Conservation (phyloP, 345 rosid species). For the Psidium guajava region DNA sequence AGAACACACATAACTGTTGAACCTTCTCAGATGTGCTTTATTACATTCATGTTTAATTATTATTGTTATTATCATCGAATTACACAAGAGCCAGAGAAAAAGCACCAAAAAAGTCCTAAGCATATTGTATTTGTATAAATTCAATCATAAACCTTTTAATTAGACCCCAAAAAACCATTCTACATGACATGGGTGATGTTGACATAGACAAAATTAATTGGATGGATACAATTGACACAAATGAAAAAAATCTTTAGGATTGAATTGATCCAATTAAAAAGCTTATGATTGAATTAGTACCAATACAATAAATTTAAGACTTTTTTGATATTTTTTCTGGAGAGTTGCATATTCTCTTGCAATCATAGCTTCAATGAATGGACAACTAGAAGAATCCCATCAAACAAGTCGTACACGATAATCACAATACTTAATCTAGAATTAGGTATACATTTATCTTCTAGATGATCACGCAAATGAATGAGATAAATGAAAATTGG, state of each 20-base stretch:
- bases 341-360: neutral
- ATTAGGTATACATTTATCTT: neutral
- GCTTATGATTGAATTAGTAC: too few species aligned
- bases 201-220: too few species aligned
- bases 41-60: neutral
- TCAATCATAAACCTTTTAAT: too few species aligned
- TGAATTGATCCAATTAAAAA: too few species aligned
- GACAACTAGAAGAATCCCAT: neutral
- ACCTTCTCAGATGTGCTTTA: neutral
- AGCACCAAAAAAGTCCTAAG: too few species aligned
- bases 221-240: too few species aligned
- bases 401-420: neutral
- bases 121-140: too few species aligned
- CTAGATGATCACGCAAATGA: neutral
- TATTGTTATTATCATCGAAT: neutral
- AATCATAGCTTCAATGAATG: neutral
- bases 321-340: too few species aligned
- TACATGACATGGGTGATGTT: too few species aligned
- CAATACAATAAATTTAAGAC: too few species aligned
- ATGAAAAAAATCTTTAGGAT: too few species aligned
- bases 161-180: too few species aligned
- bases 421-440: neutral
- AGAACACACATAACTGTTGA: neutral
- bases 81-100: neutral
- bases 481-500: neutral